Conservation (phyloP, 192 early-diverging fungal genomes). For the Backusella mclennaniae region DNA sequence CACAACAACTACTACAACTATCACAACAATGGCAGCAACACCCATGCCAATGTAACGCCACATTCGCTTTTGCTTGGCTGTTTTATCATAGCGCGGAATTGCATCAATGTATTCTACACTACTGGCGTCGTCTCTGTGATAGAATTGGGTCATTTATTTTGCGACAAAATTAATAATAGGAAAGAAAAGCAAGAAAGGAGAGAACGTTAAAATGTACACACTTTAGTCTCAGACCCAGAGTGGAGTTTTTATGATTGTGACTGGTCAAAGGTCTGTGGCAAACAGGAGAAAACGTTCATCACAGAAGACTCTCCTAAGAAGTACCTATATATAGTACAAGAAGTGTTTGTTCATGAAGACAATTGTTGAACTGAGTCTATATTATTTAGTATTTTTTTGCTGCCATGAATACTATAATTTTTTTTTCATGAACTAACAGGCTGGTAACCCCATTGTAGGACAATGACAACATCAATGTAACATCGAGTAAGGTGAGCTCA, state of each 20-base stretch:
- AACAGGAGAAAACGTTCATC: neutral
- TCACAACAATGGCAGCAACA: neutral
- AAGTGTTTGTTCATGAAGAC: neutral
- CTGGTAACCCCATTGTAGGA: neutral
- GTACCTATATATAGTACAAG: neutral
- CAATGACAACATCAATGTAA: neutral
- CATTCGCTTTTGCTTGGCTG: neutral
- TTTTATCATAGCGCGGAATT: slow-evolving; percentile 5
- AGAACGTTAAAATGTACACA: neutral
- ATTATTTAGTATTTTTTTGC: neutral
- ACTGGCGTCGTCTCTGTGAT: neutral
- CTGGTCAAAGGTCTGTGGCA: neutral
- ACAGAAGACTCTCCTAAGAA: neutral
- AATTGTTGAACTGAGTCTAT: neutral
- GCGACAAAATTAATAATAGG: neutral
- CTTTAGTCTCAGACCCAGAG: neutral
- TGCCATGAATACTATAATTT: neutral
- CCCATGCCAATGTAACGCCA: slow-evolving; percentile 14
- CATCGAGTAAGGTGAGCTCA: neutral
- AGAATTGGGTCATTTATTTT: neutral
- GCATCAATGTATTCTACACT: slow-evolving; percentile 1
- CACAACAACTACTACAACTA: slow-evolving; percentile 17
- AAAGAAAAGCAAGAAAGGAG: neutral
- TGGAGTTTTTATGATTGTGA: slow-evolving; percentile 5
- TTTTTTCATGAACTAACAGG: neutral